Evolutionary conservation across 352 stramenopile genomes (phyloP).

Genomic region (Phytophthora pini): DNA sequence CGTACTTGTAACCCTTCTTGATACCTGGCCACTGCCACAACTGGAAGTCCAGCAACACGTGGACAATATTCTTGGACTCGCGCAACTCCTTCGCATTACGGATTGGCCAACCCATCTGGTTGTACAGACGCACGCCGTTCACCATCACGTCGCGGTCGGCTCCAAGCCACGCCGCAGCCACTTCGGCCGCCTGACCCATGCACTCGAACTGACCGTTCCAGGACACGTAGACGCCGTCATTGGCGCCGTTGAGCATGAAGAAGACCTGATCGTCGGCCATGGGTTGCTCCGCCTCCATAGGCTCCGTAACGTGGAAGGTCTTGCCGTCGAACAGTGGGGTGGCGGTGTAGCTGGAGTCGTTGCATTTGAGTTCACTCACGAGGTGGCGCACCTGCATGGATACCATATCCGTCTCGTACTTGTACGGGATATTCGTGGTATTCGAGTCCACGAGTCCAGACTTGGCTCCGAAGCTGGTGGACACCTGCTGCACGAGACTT

Average conservation of each 20-base stretch:
- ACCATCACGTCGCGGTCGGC: conserved; percentile 68
- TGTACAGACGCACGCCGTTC: conserved; percentile 81
- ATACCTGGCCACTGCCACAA: conserved; percentile 88
- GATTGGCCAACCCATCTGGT: conserved; percentile 69
- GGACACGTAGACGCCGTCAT: conserved; percentile 79
- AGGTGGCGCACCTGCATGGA: conserved; percentile 50
- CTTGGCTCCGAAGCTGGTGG: background rate
- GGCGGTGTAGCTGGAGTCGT: conserved; percentile 44
- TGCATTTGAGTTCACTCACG: conserved; percentile 42
- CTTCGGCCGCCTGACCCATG: conserved; percentile 45
- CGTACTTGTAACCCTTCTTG: conserved; percentile 77
- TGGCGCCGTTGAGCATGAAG: conserved; percentile 87
- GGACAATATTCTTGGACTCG: conserved; percentile 66
- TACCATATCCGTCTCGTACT: conserved; percentile 71
- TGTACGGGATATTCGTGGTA: conserved; percentile 38
- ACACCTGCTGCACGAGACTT: conserved; percentile 24
- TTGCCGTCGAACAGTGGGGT: conserved; percentile 46
- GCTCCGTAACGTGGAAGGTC: conserved; percentile 51
- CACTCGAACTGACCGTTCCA: conserved; percentile 83
- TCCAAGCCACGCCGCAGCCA: conserved; percentile 65
- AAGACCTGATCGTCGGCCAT: conserved; percentile 63
- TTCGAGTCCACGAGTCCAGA: conserved; percentile 17
- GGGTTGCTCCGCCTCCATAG: conserved; percentile 49
- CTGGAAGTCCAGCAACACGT: conserved; percentile 86
- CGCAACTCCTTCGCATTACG: conserved; percentile 54